Percentiles rank a stretch among this genome's conserved stretches.
phyloP scores from a whole-genome alignment of 257 asterid genomes.

The Lycium ferocissimum region DNA sequence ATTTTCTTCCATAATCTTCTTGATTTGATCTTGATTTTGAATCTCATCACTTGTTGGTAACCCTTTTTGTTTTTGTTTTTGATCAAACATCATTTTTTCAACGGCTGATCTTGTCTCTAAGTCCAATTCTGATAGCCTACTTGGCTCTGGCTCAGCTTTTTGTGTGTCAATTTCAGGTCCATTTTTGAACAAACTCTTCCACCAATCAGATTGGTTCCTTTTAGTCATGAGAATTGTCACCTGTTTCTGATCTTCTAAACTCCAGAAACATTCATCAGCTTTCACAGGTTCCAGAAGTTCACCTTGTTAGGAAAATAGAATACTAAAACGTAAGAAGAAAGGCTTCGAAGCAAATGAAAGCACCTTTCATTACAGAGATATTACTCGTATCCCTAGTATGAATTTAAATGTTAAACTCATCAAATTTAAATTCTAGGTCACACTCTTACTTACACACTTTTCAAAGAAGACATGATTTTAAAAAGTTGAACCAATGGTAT shows the following conservation, averaged over 20 bases:
- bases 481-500: too few species aligned
- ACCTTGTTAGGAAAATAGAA: slow-evolving; percentile 31
- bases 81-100: slow-evolving; percentile 90
- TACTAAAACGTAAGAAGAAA: neutral
- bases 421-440: neutral
- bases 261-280: slow-evolving; percentile 88
- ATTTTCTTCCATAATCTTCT: slow-evolving; percentile 60
- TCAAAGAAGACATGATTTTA: neutral
- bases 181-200: slow-evolving; percentile 85
- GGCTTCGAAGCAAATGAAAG: too few species aligned
- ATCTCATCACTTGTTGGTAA: slow-evolving; percentile 75
- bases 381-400: neutral
- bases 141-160: slow-evolving; percentile 84
- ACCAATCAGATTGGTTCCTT: slow-evolving; percentile 88
- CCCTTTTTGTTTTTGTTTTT: slow-evolving; percentile 74
- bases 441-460: neutral
- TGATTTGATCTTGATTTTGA: slow-evolving; percentile 72
- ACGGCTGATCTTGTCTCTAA: slow-evolving; percentile 83
- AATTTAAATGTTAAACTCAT: neutral
- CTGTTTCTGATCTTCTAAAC: slow-evolving; percentile 82
- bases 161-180: slow-evolving; percentile 83
- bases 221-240: slow-evolving; percentile 75
- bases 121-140: slow-evolving; percentile 77
- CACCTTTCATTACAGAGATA: too few species aligned
- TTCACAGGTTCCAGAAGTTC: slow-evolving; percentile 66